Evolutionary conservation across 495 filamentous ascomycete species (phyloP).

Genomic region (Friedmanniomyces endolithicus): DNA sequence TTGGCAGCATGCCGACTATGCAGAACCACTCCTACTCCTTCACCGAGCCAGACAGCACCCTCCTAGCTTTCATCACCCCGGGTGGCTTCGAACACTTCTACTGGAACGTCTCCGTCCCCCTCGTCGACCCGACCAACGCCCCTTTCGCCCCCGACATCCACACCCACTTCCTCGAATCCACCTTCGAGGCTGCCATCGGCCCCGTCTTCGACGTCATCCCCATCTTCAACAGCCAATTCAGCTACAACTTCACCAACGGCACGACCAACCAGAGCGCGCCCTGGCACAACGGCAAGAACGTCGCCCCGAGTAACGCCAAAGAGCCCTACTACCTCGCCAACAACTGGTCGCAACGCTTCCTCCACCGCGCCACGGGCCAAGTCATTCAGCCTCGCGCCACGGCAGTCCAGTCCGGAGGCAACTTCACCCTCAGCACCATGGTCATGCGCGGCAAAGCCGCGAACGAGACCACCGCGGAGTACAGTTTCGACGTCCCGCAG

Average conservation of each 20-base stretch:
- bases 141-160: neutral
- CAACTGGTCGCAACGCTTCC: neutral
- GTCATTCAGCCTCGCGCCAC: neutral
- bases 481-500: neutral
- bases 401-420: neutral
- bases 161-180: neutral
- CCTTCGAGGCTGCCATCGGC: neutral
- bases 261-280: neutral
- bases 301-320: neutral
- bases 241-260: neutral
- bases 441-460: neutral
- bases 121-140: neutral
- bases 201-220: neutral
- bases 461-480: neutral
- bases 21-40: conserved; percentile 1
- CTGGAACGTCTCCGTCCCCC: neutral
- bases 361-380: neutral
- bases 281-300: conserved; percentile 1
- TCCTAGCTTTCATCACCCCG: neutral
- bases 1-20: neutral
- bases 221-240: neutral
- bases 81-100: neutral
- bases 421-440: neutral
- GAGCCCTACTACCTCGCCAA: neutral
- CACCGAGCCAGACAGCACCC: neutral